These are phyloP conservation scores for Exobasidium cylindrosporum DNA, from an alignment of 1,284 basidiomycete genomes.

Conservation along the genomic window DNA sequence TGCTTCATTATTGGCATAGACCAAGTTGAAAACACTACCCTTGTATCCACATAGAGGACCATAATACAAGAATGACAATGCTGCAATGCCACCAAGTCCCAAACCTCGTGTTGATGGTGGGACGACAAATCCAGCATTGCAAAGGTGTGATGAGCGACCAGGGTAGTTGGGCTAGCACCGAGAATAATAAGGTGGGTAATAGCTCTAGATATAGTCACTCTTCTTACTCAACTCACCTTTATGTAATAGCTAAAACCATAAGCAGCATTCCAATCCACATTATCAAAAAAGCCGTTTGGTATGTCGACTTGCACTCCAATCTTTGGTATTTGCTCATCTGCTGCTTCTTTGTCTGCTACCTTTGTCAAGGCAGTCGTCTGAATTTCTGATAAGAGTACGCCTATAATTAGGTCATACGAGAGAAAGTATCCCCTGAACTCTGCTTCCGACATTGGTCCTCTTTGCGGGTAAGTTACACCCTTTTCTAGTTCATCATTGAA, in stretches of 20 bases:
- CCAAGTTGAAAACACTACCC: conserved; percentile 88
- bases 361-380: background rate
- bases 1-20: conserved; percentile 76
- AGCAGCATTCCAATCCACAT: background rate
- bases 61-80: conserved; percentile 75
- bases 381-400: background rate
- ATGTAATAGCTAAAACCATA: conserved; percentile 6
- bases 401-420: conserved; percentile 21
- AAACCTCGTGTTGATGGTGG: conserved; percentile 66
- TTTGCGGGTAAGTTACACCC: conserved; percentile 39
- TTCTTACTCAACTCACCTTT: too few species aligned
- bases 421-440: conserved; percentile 39
- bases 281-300: background rate
- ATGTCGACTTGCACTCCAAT: background rate
- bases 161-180: conserved; percentile 51
- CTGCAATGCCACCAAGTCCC: conserved; percentile 72
- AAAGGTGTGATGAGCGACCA: conserved; percentile 86
- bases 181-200: too few species aligned
- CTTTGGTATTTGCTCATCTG: background rate
- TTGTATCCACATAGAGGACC: conserved; percentile 67
- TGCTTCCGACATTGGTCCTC: conserved; percentile 25
- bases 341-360: background rate
- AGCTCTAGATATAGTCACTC: conserved; percentile 58
- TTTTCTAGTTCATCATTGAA: conserved; percentile 37
- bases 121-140: conserved; percentile 86